Percentiles rank a stretch among this genome's conserved stretches.
Conservation (phyloP, 192 early-diverging fungal genomes). For the Entomortierella beljakovae region DNA sequence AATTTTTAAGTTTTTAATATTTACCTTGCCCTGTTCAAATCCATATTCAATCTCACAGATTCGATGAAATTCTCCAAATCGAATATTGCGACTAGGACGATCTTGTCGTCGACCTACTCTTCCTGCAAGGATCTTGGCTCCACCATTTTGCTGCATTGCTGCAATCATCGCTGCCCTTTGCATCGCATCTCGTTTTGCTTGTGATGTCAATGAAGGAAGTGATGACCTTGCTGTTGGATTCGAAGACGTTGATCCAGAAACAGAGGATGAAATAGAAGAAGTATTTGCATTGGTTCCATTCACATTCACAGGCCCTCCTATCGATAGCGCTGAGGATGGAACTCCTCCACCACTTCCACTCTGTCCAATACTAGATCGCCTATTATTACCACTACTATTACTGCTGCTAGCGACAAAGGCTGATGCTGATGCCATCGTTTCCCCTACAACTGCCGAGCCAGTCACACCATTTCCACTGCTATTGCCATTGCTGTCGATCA, state of each 20-base stretch:
- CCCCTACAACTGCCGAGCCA: conserved; percentile 35
- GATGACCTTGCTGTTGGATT: conserved; percentile 21
- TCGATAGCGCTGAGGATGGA: not conserved
- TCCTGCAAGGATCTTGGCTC: conserved; percentile 34
- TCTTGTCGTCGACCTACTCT: conserved; percentile 36
- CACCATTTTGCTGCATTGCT: conserved; percentile 49
- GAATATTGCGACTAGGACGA: conserved; percentile 39
- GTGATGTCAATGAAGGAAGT: conserved; percentile 35
- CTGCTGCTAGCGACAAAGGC: conserved; percentile 26
- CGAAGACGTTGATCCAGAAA: conserved; percentile 6
- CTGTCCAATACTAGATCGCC: not conserved
- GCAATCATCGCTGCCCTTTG: conserved; percentile 51
- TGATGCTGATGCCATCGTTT: conserved; percentile 38
- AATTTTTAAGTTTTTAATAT: not conserved
- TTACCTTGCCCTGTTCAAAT: conserved; percentile 48
- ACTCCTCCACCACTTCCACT: not conserved
- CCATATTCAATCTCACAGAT: conserved; percentile 50
- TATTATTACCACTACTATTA: not conserved
- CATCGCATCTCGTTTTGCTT: conserved; percentile 38
- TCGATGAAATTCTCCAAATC: conserved; percentile 43
- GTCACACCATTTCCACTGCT: conserved; percentile 17
- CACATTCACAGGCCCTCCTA: not conserved
- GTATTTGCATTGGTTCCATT: not conserved
- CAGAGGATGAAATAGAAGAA: not conserved
- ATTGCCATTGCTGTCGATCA: conserved; percentile 50